These are phyloP conservation scores for Hericium rajendrae DNA, from an alignment of 768 basidiomycete species.

Conservation along the genomic window DNA sequence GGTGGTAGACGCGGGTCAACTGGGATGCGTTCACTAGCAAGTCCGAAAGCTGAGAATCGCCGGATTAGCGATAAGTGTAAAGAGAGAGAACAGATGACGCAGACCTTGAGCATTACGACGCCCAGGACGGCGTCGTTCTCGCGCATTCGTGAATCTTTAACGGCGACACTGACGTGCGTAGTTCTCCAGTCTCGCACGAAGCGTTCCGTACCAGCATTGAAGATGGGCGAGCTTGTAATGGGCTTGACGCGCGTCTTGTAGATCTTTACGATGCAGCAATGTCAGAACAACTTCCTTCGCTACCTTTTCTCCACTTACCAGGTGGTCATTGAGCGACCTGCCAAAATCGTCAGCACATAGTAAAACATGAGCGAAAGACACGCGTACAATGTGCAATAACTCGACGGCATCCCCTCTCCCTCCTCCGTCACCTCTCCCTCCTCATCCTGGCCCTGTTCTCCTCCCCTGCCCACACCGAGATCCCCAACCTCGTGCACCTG, in stretches of 20 bases:
- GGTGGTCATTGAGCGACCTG: slow-evolving; percentile 39
- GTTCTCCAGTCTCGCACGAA: slow-evolving; percentile 56
- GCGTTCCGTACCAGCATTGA: slow-evolving; percentile 56
- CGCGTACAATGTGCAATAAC: slow-evolving; percentile 44
- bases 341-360: slow-evolving; percentile 16
- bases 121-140: slow-evolving; percentile 64
- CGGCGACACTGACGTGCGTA: slow-evolving; percentile 53
- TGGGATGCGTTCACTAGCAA: slow-evolving; percentile 35
- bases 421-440: slow-evolving; percentile 44
- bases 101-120: slow-evolving; percentile 47
- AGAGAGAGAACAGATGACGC: background rate
- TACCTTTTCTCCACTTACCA: slow-evolving; percentile 17
- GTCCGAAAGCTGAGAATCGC: slow-evolving; percentile 20
- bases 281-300: background rate
- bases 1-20: slow-evolving; percentile 48
- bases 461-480: slow-evolving; percentile 28
- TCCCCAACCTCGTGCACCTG: slow-evolving; percentile 58
- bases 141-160: slow-evolving; percentile 49
- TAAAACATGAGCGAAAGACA: background rate
- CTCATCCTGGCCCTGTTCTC: slow-evolving; percentile 39
- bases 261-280: slow-evolving; percentile 2
- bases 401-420: slow-evolving; percentile 50
- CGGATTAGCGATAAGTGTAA: background rate
- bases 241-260: slow-evolving; percentile 26
- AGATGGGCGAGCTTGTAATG: slow-evolving; percentile 27